Evolutionary conservation across 805 yeast species (phyloP).

Genomic region (Zygoascus ofunaensis): DNA sequence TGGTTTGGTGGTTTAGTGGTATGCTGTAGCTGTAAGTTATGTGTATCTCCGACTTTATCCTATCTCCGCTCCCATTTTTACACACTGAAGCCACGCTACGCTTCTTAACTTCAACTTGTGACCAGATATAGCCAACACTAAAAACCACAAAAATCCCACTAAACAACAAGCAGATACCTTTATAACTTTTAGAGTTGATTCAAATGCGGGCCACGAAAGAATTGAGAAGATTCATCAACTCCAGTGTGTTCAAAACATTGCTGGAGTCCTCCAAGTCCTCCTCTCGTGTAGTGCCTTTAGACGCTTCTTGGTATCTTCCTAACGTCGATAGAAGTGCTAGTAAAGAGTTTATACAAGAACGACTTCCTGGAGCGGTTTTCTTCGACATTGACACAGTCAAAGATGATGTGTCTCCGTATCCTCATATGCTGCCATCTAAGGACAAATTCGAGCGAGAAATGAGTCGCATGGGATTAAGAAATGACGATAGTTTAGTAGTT

Average conservation of each 20-base stretch:
- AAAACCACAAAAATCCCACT: too few species aligned
- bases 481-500: constrained; percentile 55
- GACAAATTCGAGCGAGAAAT: constrained; percentile 44
- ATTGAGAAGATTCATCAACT: background rate
- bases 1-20: too few species aligned
- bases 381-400: constrained; percentile 70
- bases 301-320: constrained; percentile 92
- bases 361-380: constrained; percentile 59
- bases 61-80: too few species aligned
- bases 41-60: too few species aligned
- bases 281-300: constrained; percentile 40
- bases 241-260: background rate
- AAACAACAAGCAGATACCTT: too few species aligned
- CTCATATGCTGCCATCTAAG: constrained; percentile 81
- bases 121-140: too few species aligned
- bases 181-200: too few species aligned
- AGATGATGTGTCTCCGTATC: constrained; percentile 53
- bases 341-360: constrained; percentile 39
- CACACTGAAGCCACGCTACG: too few species aligned
- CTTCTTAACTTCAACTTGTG: too few species aligned
- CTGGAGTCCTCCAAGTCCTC: background rate
- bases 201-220: background rate
- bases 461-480: constrained; percentile 23
- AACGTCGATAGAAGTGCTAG: constrained; percentile 51
- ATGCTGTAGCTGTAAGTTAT: too few species aligned